Conservation (phyloP, 2,329 filamentous ascomycete species). For the Leptosphaerulina australis region DNA sequence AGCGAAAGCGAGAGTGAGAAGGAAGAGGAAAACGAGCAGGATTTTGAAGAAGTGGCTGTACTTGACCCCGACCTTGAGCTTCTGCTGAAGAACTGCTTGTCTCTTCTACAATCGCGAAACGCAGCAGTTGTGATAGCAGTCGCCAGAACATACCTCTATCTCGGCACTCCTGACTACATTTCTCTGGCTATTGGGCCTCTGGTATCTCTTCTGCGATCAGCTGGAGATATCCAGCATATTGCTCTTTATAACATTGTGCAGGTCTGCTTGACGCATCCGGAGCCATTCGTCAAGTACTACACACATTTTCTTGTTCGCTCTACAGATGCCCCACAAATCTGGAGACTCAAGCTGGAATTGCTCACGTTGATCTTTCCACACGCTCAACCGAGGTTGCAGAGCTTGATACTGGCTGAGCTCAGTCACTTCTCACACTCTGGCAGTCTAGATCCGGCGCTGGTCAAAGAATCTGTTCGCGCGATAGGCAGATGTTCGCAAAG, state of each 20-base stretch:
- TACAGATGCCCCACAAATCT: conserved; percentile 79
- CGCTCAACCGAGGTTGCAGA: conserved; percentile 75
- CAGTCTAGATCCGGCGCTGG: conserved; percentile 73
- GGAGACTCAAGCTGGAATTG: conserved; percentile 90
- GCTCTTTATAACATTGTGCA: conserved; percentile 94
- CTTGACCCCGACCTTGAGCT: conserved; percentile 83
- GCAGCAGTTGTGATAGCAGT: conserved; percentile 91
- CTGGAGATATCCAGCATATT: conserved; percentile 86
- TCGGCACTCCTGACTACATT: conserved; percentile 80
- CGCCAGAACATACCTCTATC: conserved; percentile 79
- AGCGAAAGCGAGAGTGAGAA: conserved; percentile 50
- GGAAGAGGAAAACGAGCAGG: conserved; percentile 54
- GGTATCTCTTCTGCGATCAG: conserved; percentile 80
- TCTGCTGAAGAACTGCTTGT: conserved; percentile 77
- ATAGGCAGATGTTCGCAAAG: conserved; percentile 91
- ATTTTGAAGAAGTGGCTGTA: conserved; percentile 63
- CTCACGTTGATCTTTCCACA: conserved; percentile 90
- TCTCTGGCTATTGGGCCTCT: conserved; percentile 79
- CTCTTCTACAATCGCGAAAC: conserved; percentile 91
- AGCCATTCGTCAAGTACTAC: conserved; percentile 84
- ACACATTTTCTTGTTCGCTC: conserved; percentile 87
- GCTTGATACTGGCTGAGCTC: conserved; percentile 86
- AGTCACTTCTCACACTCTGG: conserved; percentile 96
- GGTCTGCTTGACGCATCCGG: conserved; percentile 78
- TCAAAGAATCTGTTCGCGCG: conserved; percentile 87